phyloP scores from a whole-genome alignment of 176 grass and related monocot genomes.

The sorghum (Sorghum bicolor) region Sorghum_bicolor_NCBIv3 NC_012872.2:10172001-10172500 shows the following conservation, averaged over 20 bases:
- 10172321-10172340: no score
- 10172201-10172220: not conserved
- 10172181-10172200: not conserved
- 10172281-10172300: no score
- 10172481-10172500: no score
- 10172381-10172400: no score
- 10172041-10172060: not conserved
- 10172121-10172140: slow-evolving; percentile 1
- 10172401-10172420: no score
- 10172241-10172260: not conserved
- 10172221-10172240: not conserved
- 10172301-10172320: no score
- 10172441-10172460: no score
- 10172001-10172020: slow-evolving; percentile 84
- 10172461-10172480: no score
- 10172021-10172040: not conserved
- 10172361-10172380: no score
- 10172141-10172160: not conserved
- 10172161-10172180: slow-evolving; percentile 10
- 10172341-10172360: no score
- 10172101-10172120: slow-evolving; percentile 15
- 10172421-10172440: no score
- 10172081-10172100: not conserved
- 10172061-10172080: not conserved
- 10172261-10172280: not conserved